A percentile compares a stretch with the other conserved stretches of the same genome.
Conservation (phyloP, 2,329 filamentous ascomycete species). For the Furcasterigmium sp. region DNA sequence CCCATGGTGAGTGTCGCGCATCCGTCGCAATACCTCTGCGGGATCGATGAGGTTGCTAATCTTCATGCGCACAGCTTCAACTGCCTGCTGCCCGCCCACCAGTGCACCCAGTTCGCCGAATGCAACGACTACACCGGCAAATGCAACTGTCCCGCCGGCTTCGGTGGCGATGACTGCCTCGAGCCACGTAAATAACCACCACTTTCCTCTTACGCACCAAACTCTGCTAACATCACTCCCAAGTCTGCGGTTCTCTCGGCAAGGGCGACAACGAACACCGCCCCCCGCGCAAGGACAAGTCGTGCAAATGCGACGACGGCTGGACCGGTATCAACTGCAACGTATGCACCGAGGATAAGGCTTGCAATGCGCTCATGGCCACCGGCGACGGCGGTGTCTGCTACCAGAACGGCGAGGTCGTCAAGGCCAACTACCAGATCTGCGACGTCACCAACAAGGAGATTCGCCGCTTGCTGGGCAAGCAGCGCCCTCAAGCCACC, state of each 20-base stretch:
- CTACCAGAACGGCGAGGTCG: constrained; percentile 83
- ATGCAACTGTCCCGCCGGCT: constrained; percentile 87
- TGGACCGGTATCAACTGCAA: constrained; percentile 99
- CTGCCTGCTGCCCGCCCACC: constrained; percentile 89
- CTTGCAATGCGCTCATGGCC: constrained; percentile 85
- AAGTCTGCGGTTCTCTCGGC: constrained; percentile 80
- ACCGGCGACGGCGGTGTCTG: constrained; percentile 78
- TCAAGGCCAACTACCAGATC: constrained; percentile 95
- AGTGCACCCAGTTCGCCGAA: constrained; percentile 82
- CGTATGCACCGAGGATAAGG: constrained; percentile 78
- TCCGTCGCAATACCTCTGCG: constrained; percentile 5
- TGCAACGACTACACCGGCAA: constrained; percentile 90
- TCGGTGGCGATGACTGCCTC: constrained; percentile 90
- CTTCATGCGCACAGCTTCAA: constrained; percentile 68
- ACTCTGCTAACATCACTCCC: constrained; percentile 10
- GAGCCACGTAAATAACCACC: constrained; percentile 55
- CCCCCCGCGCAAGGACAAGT: constrained; percentile 61
- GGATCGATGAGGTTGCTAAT: neutral
- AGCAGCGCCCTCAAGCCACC: constrained; percentile 85
- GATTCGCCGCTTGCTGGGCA: constrained; percentile 81
- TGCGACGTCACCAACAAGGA: constrained; percentile 96
- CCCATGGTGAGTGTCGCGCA: constrained; percentile 54
- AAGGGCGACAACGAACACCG: constrained; percentile 79
- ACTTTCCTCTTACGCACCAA: constrained; percentile 1
- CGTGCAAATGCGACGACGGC: constrained; percentile 82